A percentile compares a stretch with the other conserved stretches of the same genome.
Conservation (phyloP, 164 flowering plant genomes). For the Tinospora cordifolia region DNA sequence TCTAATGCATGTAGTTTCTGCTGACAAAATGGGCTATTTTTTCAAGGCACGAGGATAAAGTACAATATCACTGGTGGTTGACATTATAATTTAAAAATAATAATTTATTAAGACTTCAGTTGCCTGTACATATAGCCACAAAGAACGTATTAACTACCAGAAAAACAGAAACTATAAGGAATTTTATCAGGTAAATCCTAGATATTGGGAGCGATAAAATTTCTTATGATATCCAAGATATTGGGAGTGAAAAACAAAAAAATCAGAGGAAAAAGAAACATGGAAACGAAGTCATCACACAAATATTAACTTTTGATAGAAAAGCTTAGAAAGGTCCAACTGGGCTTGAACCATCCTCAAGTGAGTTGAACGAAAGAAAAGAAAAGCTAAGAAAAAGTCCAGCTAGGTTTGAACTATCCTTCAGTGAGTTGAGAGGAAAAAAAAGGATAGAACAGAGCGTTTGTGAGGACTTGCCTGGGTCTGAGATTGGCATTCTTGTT, state of each 20-base stretch:
- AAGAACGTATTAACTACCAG: neutral
- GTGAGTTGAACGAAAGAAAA: neutral
- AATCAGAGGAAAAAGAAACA: neutral
- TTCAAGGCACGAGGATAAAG: neutral
- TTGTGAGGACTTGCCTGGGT: conserved; percentile 42
- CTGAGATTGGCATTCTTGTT: conserved; percentile 35
- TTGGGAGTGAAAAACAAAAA: neutral
- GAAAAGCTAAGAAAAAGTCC: neutral
- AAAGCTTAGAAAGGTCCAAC: neutral
- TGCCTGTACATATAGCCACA: no score
- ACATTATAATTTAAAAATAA: no score
- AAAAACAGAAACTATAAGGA: neutral
- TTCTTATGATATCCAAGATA: neutral
- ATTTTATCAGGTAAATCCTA: neutral
- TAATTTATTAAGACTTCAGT: no score
- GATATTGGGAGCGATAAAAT: neutral
- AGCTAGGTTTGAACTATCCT: neutral
- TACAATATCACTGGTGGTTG: neutral
- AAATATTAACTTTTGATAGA: no score
- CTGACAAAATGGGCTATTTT: neutral
- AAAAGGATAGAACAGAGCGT: neutral
- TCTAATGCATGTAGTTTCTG: neutral
- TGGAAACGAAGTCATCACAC: neutral
- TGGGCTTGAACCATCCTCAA: neutral
- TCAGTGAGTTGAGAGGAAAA: neutral